Evolutionary conservation across 352 stramenopile genomes (phyloP).

Genomic region (Detonula confervacea): DNA sequence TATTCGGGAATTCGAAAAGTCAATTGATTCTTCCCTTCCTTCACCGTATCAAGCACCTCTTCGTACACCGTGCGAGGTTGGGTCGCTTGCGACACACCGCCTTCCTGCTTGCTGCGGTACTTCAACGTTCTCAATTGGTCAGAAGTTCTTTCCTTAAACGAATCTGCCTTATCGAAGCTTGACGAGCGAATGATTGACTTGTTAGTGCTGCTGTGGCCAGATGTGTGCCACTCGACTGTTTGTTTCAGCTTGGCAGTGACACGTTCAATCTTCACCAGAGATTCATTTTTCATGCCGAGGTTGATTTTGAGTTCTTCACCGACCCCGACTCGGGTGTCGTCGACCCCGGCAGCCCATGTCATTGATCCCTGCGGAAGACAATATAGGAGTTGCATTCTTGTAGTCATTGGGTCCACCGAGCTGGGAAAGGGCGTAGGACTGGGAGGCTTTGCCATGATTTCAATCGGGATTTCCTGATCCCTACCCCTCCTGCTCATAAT

Average conservation of each 20-base stretch:
- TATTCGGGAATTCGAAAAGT: constrained; percentile 20
- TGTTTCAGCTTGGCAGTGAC: constrained; percentile 17
- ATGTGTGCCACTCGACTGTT: constrained; percentile 12
- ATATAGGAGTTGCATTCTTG: constrained; percentile 8
- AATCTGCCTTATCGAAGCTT: neutral
- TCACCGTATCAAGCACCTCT: neutral
- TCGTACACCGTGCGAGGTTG: neutral
- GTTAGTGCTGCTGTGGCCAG: constrained; percentile 4
- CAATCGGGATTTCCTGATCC: constrained; percentile 15
- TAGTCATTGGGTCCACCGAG: neutral
- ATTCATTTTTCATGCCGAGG: constrained; percentile 27
- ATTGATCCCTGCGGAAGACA: constrained; percentile 25
- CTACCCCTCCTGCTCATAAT: neutral
- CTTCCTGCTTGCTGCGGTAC: neutral
- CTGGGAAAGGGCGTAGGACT: neutral
- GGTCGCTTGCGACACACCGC: neutral
- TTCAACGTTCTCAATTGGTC: neutral
- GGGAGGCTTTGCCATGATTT: constrained; percentile 15
- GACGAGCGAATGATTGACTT: constrained; percentile 15
- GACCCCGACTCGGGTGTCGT: constrained; percentile 10
- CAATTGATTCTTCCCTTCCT: constrained; percentile 2
- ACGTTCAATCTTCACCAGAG: neutral
- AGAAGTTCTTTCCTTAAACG: neutral
- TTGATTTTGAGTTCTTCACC: constrained; percentile 22
- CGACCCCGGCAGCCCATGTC: neutral